Conservation (phyloP, 345 rosid genomes). For the Firmiana major region DNA sequence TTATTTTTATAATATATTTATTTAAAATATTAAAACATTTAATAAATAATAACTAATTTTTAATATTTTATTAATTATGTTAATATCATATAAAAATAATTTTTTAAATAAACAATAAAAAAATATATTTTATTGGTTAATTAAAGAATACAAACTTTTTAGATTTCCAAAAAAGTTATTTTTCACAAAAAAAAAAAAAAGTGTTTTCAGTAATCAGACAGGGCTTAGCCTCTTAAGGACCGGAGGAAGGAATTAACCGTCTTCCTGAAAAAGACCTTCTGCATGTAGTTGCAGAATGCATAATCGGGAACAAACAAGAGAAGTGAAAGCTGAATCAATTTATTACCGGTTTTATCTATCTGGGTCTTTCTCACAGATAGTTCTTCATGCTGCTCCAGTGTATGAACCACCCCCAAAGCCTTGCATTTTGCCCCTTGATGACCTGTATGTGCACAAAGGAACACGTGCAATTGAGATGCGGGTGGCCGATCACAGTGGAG, state of each 20-base stretch:
- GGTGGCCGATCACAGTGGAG: conserved; percentile 17
- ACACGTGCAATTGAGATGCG: conserved; percentile 27
- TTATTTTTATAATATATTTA: too few relatives aligned
- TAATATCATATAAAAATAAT: too few relatives aligned
- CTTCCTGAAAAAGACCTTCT: conserved; percentile 32
- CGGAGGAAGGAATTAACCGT: conserved; percentile 33
- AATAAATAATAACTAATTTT: too few relatives aligned
- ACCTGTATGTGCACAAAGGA: conserved; percentile 36
- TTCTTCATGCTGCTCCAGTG: conserved; percentile 98
- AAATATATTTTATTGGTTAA: too few relatives aligned
- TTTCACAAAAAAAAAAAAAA: too few relatives aligned
- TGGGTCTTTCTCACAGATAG: conserved; percentile 93
- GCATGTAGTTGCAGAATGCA: conserved; percentile 45
- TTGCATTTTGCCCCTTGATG: conserved; percentile 52
- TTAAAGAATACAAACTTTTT: too few relatives aligned
- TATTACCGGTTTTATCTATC: conserved; percentile 80
- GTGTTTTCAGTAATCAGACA: too few relatives aligned
- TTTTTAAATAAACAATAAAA: too few relatives aligned
- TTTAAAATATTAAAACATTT: too few relatives aligned
- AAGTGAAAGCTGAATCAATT: conserved; percentile 33
- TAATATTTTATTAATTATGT: too few relatives aligned
- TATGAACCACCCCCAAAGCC: conserved; percentile 98
- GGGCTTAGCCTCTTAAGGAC: too few relatives aligned
- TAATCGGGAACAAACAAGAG: conserved; percentile 52
- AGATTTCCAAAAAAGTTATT: too few relatives aligned